Base-by-base conservation (phyloP, 2,329 filamentous ascomycete genomes). In the Emergomyces pasteurianus region DNA sequence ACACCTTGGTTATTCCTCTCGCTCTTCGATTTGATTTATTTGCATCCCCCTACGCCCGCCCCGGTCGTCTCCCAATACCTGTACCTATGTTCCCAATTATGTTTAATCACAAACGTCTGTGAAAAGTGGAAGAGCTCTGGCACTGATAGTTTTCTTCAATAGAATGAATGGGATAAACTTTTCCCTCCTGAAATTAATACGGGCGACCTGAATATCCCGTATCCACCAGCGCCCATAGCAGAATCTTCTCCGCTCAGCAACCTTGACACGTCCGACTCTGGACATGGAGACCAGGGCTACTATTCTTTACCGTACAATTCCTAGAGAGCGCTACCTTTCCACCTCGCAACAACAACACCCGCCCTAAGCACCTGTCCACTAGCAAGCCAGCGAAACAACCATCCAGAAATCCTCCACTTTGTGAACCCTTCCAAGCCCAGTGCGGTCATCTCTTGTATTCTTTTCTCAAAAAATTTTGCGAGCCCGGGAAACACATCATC, bases 401-500 rank as follows among this genome's bases (percentile, higher is more conserved):
- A 65, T 12, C 62, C 62, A 40, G 63, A 62, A 21, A 65, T 42
- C 23, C 58, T 58, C 63, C 63, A 65, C 46, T 65, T 65, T 3
- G 53, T 43, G 56, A 61, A 64, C 10, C 63, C 62, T 2, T 70
- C 68, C 36, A 78, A 61, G 1, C 77, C 75, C 63, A 72, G 70
- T 34, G 58, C 61, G 43, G 65, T 66, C 58, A 78, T 62, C 42
- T 72, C 71, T 23, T 55, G 60, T n/a, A 75, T 69, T 60, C 72
- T 72, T n/a, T 64, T 60, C 10, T 68, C 66, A 31, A 85, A 68
- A 60, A 78, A 82, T 1, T 58, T 64, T 3, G 78, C 75, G 18
- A 85, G 67, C 0, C 80, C 80, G 0, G 69, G 64, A 65, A 85
- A 85, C 0, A 83, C 81, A 62, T 82, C 69, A 5, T 77, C 72